Evolutionary conservation across 305 asterid species (phyloP).

Genomic region (Fraxinus xanthoxyloides): DNA sequence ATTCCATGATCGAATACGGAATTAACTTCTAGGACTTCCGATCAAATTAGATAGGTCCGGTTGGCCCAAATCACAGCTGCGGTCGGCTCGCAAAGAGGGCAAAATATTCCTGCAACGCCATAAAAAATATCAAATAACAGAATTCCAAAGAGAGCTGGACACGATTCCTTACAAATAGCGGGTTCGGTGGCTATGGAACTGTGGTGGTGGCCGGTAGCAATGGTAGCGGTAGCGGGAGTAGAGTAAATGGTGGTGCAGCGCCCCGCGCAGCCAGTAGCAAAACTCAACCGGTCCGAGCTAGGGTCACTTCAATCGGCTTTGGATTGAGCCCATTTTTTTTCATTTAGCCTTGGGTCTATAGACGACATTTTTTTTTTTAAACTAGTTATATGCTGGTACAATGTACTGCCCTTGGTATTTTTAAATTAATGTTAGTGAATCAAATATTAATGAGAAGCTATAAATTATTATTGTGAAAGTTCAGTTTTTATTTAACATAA

Average conservation of each 20-base stretch:
- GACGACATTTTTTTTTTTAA: no score
- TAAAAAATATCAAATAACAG: neutral
- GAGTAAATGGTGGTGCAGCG: neutral
- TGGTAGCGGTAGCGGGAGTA: neutral
- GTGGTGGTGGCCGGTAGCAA: no score
- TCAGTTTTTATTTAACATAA: no score
- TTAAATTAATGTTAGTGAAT: no score
- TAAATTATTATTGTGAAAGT: no score
- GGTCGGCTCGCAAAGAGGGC: neutral
- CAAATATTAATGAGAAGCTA: no score
- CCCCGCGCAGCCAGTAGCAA: neutral
- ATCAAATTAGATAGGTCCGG: neutral
- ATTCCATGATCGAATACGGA: slow-evolving; percentile 41
- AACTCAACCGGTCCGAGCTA: neutral
- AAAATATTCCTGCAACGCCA: neutral
- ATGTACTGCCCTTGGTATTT: no score
- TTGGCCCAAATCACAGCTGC: neutral
- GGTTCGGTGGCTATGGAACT: neutral
- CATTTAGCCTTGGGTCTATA: no score
- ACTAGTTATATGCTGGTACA: no score
- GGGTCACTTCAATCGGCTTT: neutral
- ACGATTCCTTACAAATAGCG: neutral
- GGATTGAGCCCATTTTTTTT: no score
- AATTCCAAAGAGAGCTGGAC: neutral
- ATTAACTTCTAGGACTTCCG: slow-evolving; percentile 10